Evolutionary conservation across 345 rosid genomes (phyloP), one percentile per base, ranked within the genome.

Genomic region (Aquilaria yunnanensis): DNA sequence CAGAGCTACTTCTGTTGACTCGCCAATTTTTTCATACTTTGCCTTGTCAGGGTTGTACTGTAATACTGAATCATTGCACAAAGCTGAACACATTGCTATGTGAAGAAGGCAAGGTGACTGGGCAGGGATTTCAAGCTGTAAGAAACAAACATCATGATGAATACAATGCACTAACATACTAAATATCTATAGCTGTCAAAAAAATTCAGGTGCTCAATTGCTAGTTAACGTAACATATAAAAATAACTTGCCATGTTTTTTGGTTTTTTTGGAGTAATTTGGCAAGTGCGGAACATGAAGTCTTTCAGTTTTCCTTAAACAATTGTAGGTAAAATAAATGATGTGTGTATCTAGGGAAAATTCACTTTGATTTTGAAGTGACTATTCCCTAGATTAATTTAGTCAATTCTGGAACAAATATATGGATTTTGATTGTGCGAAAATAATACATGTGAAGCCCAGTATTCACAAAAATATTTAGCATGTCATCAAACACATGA

Each of bases 1-100:
- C 49, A 94, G 84, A 56, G 99, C 99, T 66, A 94, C 99, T 85
- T 94, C 99, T 69, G 99, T 94, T 66, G 99, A 87, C 79, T 94
- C 97, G 59, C 99, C 99, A 69, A 94, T 94, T 71, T 94, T 94
- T 78, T 94, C 99, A 66, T 86, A 90, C 63, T 68, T 78, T 51
- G 84, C 89, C 61, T 88, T 90, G 68, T 94, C 99, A 56, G 95
- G 97, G 80, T 94, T 94, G 75, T 94, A 94, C 74, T 90, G 99
- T 72, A 94, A 76, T 60, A 85, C 71, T 67, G 99, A 94, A 71
- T 88, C 99, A 54, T 94, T 94, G 83, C 99, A 94, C 59, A 94
- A 85, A 54, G 99, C 85, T 69, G 97, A 94, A 76, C 99, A 87
- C 92, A 85, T 90, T 37, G 99, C 96, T 65, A 85, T 71, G 67